Evolutionary conservation across 2,329 filamentous ascomycete genomes (phyloP), one percentile per base, ranked within the genome.

Genomic region (Aureobasidium sp.): DNA sequence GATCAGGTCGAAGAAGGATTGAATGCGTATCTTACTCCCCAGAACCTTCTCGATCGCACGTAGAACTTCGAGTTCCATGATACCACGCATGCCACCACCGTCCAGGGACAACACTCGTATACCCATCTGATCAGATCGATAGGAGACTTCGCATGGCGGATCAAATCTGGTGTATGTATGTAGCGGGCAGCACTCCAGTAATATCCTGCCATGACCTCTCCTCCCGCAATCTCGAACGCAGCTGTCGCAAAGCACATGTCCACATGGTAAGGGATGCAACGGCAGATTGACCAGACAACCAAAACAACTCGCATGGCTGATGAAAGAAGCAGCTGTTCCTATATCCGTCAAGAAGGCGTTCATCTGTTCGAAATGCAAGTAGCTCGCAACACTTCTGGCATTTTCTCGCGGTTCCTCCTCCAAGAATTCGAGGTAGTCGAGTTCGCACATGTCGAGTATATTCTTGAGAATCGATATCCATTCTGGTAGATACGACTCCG

Each of bases 1-100:
- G 22, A 81, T 76, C 2, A 81, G 71, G 62, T 81, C 79, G 62
- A 81, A 80, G 67, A 81, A 81, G 3, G 68, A 68, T 53, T 75
- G 76, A 2, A 81, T 73, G 0, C 73, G 72, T 2, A 81, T 64
- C 5, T 70, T 68, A 9, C 70, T 67, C 2, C 74, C 76, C 1
- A 80, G 65, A 5, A 69, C 69, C 24, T 67, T 68, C 64, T 81
- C 74, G 11, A 81, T 73, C 5, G 68, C 67, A 29, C 70, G 65
- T 5, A 81, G 68, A 0, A 78, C 71, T 63, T 77, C 74, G 2
- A 81, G 68, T 50, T 77, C 74, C 1, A 78, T 75, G 27, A 81
- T 77, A 2, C 77, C 77, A 49, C 77, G 70, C 44, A 80, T 73
- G 2, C 78, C 78, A 14, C 78, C 78, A 4, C 77, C 77, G 65